A percentile compares a stretch with the other conserved stretches of the same genome.
phyloP scores from a whole-genome alignment of 2,329 filamentous ascomycete species.

The Capronia epimyces region DNA sequence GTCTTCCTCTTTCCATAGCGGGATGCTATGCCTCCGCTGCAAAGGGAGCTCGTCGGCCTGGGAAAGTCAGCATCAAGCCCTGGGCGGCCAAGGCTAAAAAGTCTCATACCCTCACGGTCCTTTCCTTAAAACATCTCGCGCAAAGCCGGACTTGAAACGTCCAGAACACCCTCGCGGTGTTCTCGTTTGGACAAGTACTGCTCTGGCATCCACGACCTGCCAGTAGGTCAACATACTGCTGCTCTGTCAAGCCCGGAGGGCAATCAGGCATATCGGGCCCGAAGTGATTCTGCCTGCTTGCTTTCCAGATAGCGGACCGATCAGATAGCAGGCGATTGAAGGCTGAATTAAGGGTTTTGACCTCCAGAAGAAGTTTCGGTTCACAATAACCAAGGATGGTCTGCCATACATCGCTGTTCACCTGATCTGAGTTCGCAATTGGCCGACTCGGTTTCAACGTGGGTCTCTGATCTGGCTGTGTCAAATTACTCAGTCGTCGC shows the following conservation, averaged over 20 bases:
- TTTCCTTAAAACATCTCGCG: conserved; percentile 21
- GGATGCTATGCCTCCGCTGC: conserved; percentile 9
- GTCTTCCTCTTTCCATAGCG: background rate
- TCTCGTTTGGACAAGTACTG: conserved; percentile 15
- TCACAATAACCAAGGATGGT: conserved; percentile 24
- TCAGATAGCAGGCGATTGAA: conserved; percentile 21
- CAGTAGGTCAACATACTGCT: conserved; percentile 27
- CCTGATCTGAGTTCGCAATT: conserved; percentile 13
- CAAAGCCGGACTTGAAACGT: conserved; percentile 26
- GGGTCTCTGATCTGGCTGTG: background rate
- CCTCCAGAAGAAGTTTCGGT: conserved; percentile 22
- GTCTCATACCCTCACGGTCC: conserved; percentile 16
- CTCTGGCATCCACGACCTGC: conserved; percentile 27
- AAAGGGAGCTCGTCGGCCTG: conserved; percentile 17
- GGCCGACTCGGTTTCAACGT: conserved; percentile 11
- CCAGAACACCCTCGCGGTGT: conserved; percentile 26
- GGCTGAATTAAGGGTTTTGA: conserved; percentile 21
- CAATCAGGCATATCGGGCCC: conserved; percentile 22
- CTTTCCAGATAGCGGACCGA: conserved; percentile 23
- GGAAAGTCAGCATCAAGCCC: background rate
- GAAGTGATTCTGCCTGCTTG: conserved; percentile 21
- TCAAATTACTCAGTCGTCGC: background rate
- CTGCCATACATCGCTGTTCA: conserved; percentile 26
- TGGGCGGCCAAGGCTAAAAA: background rate
- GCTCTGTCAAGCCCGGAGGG: conserved; percentile 23